phyloP scores from a whole-genome alignment of 139 green algal species.

The Chlorella vulgaris region DNA sequence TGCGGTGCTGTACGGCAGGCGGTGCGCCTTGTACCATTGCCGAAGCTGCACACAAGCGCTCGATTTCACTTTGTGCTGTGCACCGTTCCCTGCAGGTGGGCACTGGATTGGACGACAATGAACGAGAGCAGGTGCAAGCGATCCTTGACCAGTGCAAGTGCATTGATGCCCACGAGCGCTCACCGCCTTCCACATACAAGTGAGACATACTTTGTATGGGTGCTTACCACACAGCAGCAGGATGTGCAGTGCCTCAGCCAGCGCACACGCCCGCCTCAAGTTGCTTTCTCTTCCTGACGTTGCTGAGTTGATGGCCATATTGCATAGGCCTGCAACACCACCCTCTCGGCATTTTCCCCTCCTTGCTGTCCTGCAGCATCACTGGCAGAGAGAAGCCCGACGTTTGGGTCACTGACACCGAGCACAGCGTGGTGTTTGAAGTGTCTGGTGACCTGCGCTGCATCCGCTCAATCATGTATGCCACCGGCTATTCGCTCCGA shows the following conservation, averaged over 20 bases:
- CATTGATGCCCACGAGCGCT: background rate
- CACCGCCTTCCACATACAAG: constrained; percentile 4
- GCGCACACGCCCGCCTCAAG: too few species aligned
- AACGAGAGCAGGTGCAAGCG: constrained; percentile 49
- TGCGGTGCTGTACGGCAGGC: background rate
- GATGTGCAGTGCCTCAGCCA: background rate
- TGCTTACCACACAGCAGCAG: background rate
- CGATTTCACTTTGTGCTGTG: too few species aligned
- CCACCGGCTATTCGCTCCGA: constrained; percentile 60
- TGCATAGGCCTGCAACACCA: background rate
- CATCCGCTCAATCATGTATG: constrained; percentile 62
- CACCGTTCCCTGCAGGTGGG: constrained; percentile 48
- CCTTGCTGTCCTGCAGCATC: constrained; percentile 32
- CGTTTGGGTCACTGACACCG: constrained; percentile 73
- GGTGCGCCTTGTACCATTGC: background rate
- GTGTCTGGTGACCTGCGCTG: constrained; percentile 71
- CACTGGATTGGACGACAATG: constrained; percentile 63
- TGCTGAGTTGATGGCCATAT: background rate
- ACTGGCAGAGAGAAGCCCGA: constrained; percentile 58
- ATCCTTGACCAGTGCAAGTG: constrained; percentile 37
- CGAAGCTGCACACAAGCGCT: too few species aligned
- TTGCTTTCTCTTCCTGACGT: too few species aligned
- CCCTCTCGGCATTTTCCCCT: background rate
- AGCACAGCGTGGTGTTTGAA: constrained; percentile 63
- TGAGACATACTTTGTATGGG: background rate